A percentile compares a stretch with the other conserved stretches of the same genome.
Evolutionary conservation across 352 stramenopile species (phyloP).

Genomic region (Phytophthora ramorum): DNA sequence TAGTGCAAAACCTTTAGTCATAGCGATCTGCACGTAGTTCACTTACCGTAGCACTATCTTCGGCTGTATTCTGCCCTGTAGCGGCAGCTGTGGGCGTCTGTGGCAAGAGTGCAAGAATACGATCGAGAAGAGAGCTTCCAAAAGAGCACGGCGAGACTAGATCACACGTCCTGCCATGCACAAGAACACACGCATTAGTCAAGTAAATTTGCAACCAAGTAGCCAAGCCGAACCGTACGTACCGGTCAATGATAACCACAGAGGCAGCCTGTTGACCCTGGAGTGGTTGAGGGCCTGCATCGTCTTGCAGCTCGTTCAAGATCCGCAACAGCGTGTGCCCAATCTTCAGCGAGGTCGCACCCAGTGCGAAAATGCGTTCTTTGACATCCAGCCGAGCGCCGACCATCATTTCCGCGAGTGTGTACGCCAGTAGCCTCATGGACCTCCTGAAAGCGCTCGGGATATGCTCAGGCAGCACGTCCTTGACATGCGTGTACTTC

Average conservation of each 20-base stretch:
- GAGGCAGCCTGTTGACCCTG: slow-evolving; percentile 57
- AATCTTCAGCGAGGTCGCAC: slow-evolving; percentile 78
- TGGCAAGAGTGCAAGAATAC: slow-evolving; percentile 67
- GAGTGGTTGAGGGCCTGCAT: slow-evolving; percentile 39
- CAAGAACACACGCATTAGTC: slow-evolving; percentile 1
- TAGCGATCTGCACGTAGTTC: neutral
- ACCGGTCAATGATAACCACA: slow-evolving; percentile 78
- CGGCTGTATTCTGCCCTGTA: slow-evolving; percentile 20
- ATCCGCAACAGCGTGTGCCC: slow-evolving; percentile 78
- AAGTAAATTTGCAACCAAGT: neutral
- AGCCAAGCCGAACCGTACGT: slow-evolving; percentile 1
- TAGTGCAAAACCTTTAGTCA: neutral
- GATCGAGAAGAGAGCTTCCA: slow-evolving; percentile 71
- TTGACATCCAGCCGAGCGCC: slow-evolving; percentile 63
- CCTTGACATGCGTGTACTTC: slow-evolving; percentile 65
- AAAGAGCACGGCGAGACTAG: slow-evolving; percentile 71
- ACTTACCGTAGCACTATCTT: slow-evolving; percentile 21
- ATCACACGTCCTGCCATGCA: slow-evolving; percentile 58
- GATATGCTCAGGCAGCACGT: slow-evolving; percentile 75
- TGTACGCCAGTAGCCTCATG: slow-evolving; percentile 72
- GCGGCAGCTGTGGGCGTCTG: slow-evolving; percentile 42
- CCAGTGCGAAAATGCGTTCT: slow-evolving; percentile 75
- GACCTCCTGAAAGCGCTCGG: slow-evolving; percentile 62
- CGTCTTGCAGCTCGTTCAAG: slow-evolving; percentile 64
- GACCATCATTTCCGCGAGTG: slow-evolving; percentile 62